Base-by-base conservation (phyloP, 768 basidiomycete species). In the Rhizopogon vulgaris region DNA sequence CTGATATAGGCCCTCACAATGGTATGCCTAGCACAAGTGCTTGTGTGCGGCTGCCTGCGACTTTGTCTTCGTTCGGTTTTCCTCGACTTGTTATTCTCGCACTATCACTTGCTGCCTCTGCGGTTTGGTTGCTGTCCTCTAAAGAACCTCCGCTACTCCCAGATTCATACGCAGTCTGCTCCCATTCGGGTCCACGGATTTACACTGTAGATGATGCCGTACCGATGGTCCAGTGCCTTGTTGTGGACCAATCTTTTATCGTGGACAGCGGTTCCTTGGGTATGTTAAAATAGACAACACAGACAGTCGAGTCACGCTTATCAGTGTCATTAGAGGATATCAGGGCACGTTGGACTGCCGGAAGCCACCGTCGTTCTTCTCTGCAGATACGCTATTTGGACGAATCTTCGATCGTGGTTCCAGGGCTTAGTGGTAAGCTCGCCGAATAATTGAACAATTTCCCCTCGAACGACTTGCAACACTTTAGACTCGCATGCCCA, bases 401-500 rank as follows among this genome's bases (percentile, higher is more conserved):
- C 43, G 62, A 73, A 38, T 81, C 78, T 12, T 77, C 85, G 39
- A 79, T 85, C 49, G 67, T 88, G 40, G 76, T 89, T 41, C 89
- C 88, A 11, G 88, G 88, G 1, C 63, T 90, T 51, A 84, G 77
- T 63, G 86, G 85, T 86, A 57, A 59, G 80, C 71, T 50, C 38
- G 25, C 28, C 3, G 18, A 45, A 12, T 45, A 36, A 38, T n/a
- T 30, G 17, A 49, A 34, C 40, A 32, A 25, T 37, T 53, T 49
- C 12, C 32, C 17, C 30, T 42, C 17, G 28, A 8, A 38, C 39
- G 12, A 27, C 24, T 17, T 18, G 49, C 52, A 42, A 52, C 2
- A 8, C 50, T 34, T n/a, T 58, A 87, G 89, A 91, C 68, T 85
- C 88, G 3, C 89, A 91, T 68, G 84, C 74, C 0, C 89, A 92